Percentiles rank a stretch among this genome's conserved stretches.
phyloP scores from a whole-genome alignment of 2,329 filamentous ascomycete genomes.

The Ambrosiella beaveri region DNA sequence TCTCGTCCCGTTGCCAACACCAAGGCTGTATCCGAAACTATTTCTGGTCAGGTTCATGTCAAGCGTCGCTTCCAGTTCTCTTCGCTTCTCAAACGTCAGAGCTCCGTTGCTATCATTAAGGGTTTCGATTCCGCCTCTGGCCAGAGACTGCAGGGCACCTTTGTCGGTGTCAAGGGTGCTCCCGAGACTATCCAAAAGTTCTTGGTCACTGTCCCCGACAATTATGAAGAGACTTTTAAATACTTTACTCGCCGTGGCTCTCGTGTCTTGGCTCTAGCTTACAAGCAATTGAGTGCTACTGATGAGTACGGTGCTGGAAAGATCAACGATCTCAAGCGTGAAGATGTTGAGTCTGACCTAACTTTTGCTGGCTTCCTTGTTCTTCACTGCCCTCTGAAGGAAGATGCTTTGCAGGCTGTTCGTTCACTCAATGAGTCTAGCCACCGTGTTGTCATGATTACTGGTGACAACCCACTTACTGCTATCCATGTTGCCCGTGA shows the following conservation, averaged over 20 bases:
- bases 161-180: conserved; percentile 90
- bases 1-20: conserved; percentile 40
- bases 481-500: conserved; percentile 88
- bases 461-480: conserved; percentile 91
- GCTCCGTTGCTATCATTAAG: conserved; percentile 72
- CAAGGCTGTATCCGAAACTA: conserved; percentile 21
- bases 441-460: conserved; percentile 98
- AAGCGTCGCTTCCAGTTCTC: conserved; percentile 98
- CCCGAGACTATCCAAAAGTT: conserved; percentile 94
- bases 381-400: conserved; percentile 86
- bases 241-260: conserved; percentile 93
- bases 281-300: conserved; percentile 74
- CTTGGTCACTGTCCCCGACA: conserved; percentile 61
- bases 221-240: conserved; percentile 97
- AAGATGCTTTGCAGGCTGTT: conserved; percentile 84
- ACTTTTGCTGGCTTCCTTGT: conserved; percentile 91
- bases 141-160: conserved; percentile 65
- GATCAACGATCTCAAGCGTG: conserved; percentile 88
- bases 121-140: conserved; percentile 54
- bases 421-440: conserved; percentile 98
- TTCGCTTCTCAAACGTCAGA: conserved; percentile 87
- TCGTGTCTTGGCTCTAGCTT: conserved; percentile 81
- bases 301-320: conserved; percentile 64
- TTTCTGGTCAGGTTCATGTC: conserved; percentile 69
- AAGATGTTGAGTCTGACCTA: conserved; percentile 71